phyloP scores from a whole-genome alignment of 176 grass and related monocot genomes.

The Echinochloa phyllopogon region DNA sequence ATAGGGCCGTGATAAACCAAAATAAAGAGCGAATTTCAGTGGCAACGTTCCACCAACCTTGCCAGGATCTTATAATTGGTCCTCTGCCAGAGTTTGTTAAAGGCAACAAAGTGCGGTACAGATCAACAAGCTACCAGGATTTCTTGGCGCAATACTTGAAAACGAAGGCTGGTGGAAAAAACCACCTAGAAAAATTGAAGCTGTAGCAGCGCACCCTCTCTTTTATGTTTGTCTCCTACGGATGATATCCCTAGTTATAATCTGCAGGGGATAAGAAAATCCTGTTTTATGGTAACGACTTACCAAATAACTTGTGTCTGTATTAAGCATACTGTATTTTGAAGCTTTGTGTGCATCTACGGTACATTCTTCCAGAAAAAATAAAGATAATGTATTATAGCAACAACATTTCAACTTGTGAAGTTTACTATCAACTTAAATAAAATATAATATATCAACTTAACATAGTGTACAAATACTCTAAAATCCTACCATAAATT shows the following conservation, averaged over 20 bases:
- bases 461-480: too few species aligned
- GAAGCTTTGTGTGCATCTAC: not conserved
- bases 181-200: conserved; percentile 2
- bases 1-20: conserved; percentile 48
- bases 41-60: conserved; percentile 43
- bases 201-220: not conserved
- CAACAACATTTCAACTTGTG: too few species aligned
- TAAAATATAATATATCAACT: too few species aligned
- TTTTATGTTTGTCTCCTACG: not conserved
- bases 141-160: not conserved
- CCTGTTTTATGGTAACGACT: not conserved
- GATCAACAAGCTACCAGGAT: not conserved
- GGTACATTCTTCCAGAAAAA: not conserved
- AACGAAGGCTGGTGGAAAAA: conserved; percentile 3
- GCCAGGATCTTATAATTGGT: conserved; percentile 16
- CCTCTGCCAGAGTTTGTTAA: conserved; percentile 21
- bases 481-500: too few species aligned
- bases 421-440: too few species aligned
- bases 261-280: not conserved
- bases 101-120: not conserved
- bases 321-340: not conserved
- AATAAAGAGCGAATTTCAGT: conserved; percentile 45
- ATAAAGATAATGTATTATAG: too few species aligned
- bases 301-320: not conserved
- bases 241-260: not conserved